phyloP scores from a whole-genome alignment of 2,329 filamentous ascomycete genomes.

The Ophiostoma perfectum region DNA sequence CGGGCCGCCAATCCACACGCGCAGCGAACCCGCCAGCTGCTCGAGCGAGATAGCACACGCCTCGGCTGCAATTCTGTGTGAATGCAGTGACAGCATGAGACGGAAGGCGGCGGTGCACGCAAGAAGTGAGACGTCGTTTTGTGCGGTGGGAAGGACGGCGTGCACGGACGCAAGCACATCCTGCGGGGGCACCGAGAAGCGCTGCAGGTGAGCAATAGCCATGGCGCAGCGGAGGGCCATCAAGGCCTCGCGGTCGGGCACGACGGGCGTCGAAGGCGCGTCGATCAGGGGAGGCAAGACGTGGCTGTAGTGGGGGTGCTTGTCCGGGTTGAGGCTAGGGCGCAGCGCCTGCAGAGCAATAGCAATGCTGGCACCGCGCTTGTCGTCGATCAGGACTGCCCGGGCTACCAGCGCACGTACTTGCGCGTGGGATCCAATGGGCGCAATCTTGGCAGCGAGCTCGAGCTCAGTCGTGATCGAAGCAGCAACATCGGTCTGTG shows the following conservation, averaged over 20 bases:
- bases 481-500: constrained; percentile 25
- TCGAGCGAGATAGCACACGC: constrained; percentile 48
- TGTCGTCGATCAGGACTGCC: constrained; percentile 51
- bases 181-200: constrained; percentile 38
- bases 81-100: constrained; percentile 50
- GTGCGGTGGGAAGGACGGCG: constrained; percentile 39
- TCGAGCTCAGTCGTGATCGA: constrained; percentile 47
- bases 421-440: constrained; percentile 68
- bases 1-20: constrained; percentile 55
- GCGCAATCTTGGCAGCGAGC: constrained; percentile 67
- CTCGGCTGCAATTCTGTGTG: constrained; percentile 44
- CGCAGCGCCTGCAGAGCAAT: constrained; percentile 50
- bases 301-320: constrained; percentile 31
- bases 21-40: constrained; percentile 50
- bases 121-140: constrained; percentile 45
- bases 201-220: constrained; percentile 54
- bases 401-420: constrained; percentile 55
- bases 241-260: constrained; percentile 47
- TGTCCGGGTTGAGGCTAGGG: constrained; percentile 36
- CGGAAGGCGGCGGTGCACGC: constrained; percentile 56
- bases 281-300: constrained; percentile 43
- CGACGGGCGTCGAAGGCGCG: constrained; percentile 37
- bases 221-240: constrained; percentile 56
- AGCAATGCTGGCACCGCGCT: constrained; percentile 52
- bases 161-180: constrained; percentile 46